Base-by-base conservation (phyloP, 768 basidiomycete species). In the Auriscalpium orientale region DNA sequence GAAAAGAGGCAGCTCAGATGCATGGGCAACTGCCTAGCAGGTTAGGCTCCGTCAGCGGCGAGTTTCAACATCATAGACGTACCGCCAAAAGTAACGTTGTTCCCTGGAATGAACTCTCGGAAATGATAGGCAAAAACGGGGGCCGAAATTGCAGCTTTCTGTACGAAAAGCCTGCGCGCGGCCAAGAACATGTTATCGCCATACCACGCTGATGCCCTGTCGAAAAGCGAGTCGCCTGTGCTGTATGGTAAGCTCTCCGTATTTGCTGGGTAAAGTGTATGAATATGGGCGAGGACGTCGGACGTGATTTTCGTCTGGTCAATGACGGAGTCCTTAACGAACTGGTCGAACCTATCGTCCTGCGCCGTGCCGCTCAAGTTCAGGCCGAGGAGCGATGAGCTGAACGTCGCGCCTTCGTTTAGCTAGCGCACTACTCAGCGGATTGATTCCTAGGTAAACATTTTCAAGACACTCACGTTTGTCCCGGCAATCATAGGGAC, bases 191-290 rank as follows among this genome's bases (percentile, higher is more conserved):
- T 83, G 52, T 73, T 68, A 57, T 79, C 80, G 1, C 79, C 79
- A 59, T 84, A 85, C 78, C 79, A 85, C 0, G 81, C 71, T 46
- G 67, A 77, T 0, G 72, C 77, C 46, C 82, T 66, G 60, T 85
- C 82, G 54, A 80, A 84, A 7, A 84, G 68, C 8, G 76, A 77
- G 63, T 84, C 80, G 0, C 83, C 82, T 0, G 80, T 84, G 54
- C 79, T 76, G 69, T 81, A 83, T 0, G 76, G 73, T 4, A 75
- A 64, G 2, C 71, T 62, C 2, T 74, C 68, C 51, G 79, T 76
- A 50, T 82, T 77, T 0, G 77, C 76, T 0, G 80, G 79, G 65
- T 72, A 84, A 11, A 78, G 56, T 0, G 53, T 43, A 35, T 74
- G 62, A 40, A 80, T 72, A 2, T 70, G 62, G 34, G 72, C 58